Base-by-base conservation (phyloP, 495 filamentous ascomycete genomes). In the Hypoxylon subgilvum region DNA sequence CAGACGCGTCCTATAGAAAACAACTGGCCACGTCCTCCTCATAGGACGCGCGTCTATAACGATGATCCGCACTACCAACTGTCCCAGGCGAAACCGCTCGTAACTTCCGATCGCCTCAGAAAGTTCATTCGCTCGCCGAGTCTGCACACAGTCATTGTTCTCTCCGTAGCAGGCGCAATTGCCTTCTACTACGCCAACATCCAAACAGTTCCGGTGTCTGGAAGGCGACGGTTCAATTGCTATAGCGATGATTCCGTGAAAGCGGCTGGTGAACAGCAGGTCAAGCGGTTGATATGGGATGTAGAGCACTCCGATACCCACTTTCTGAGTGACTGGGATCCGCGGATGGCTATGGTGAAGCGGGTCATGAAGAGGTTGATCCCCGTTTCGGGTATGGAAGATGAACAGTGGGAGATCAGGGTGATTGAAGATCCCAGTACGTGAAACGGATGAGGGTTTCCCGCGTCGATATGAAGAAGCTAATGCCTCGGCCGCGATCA, bases 171-270 rank as follows among this genome's bases (percentile, higher is more conserved):
- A 0, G 75, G 73, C 46, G 74, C 69, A 0, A 60, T 74, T 0
- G 61, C 70, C 19, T 84, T 93, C 67, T 93, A 92, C 72, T 72
- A 88, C 38, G 79, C 76, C 65, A 87, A 96, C 63, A 74, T 88
- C 8, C 90, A 97, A 61, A 82, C 78, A 6, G 92, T 96, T 10
- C 91, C 91, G 36, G 86, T 91, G 32, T 87, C 86, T 6, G 88
- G 89, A 2, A 85, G 93, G 14, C 82, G 81, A 43, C 84, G 92
- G 31, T 97, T 97, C 77, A 96, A 93, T 65, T 84, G 86, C 56
- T 75, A 92, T 30, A 81, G 80, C 25, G 70, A 79, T 16, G 61
- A 73, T n/a, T 69, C 65, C 1, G 86, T 92, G 59, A 70, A 77
- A 18, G 63, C 74, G 12, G 73, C 86, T 43, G 80, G 78, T n/a